Percentiles rank a stretch among this genome's conserved stretches.
Conservation (phyloP, 2,329 filamentous ascomycete genomes). For the Fusarium paranaense region DNA sequence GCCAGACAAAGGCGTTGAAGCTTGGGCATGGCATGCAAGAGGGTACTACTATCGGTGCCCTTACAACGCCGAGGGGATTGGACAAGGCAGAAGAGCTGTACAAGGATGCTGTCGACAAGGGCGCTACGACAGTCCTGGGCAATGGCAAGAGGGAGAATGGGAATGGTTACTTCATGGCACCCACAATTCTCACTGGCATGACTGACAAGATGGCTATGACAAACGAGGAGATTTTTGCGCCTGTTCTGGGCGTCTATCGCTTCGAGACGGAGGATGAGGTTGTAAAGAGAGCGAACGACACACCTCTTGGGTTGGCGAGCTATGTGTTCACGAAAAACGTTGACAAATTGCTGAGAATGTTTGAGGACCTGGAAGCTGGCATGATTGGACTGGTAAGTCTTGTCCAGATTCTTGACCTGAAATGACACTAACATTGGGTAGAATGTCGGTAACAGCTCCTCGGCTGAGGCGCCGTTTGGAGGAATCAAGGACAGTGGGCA, state of each 20-base stretch:
- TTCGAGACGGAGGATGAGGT: conserved; percentile 34
- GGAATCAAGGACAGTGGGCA: background rate
- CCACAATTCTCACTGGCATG: conserved; percentile 24
- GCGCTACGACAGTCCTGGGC: conserved; percentile 6
- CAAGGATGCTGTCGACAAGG: conserved; percentile 18
- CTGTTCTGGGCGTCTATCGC: conserved; percentile 19
- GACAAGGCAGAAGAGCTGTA: conserved; percentile 12
- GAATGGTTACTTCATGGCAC: conserved; percentile 29
- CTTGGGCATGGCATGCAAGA: conserved; percentile 23
- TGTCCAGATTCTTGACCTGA: background rate
- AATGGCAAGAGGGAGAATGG: conserved; percentile 7
- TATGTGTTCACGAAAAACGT: conserved; percentile 32
- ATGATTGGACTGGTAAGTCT: conserved; percentile 28
- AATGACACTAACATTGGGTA: background rate
- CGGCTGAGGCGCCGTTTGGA: background rate
- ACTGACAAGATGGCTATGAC: conserved; percentile 7
- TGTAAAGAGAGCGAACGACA: conserved; percentile 23
- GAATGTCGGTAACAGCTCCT: background rate
- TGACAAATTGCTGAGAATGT: conserved; percentile 14
- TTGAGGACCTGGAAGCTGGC: conserved; percentile 33
- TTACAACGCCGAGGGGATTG: conserved; percentile 25
- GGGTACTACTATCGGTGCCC: conserved; percentile 16
- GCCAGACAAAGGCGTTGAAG: conserved; percentile 11
- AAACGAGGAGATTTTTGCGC: conserved; percentile 32
- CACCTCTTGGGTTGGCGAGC: conserved; percentile 19